Base-by-base conservation (phyloP, 2,329 filamentous ascomycete genomes). In the Biscogniauxia sp. region DNA sequence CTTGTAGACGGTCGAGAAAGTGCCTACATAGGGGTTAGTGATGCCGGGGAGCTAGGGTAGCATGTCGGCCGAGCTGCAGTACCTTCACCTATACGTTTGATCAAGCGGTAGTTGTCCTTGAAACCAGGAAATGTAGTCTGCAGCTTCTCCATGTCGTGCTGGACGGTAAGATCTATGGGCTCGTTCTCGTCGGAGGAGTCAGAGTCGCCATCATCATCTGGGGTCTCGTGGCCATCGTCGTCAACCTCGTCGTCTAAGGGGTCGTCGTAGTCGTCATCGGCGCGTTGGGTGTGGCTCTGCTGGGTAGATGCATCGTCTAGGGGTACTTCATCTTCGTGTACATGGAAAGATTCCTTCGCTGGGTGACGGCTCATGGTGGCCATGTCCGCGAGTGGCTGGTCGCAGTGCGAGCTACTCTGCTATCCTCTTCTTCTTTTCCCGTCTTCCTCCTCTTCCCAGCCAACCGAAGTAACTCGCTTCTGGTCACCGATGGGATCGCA, bases 1-100 rank as follows among this genome's bases (percentile, higher is more conserved):
- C 76, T 99, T 99, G 83, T 99, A 99, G 13, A 99, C 95, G 1
- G 95, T 98, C 0, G 95, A 98, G 74, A 99, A 99, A 1, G 95
- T 99, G 60, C 95, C 93, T 97, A 41, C 13, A 19, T 66, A 8
- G 45, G 15, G 51, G 51, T 8, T 9, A 53, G 61, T 68, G 56
- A 70, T 64, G 26, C 50, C 51, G 5, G 13, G 17, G 26, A 57
- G 52, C 8, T 57, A 5, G 32, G 17, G 23, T 19, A 13, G 5
- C 17, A 68, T 72, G 59, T 26, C n/a, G 25, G 13, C 20, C 37
- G 37, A 6, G 15, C 7, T 45, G 37, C 37, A 7, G 19, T 77
- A 93, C 93, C 95, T 84, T 99, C 95, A 72, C 95, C 95, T 72
- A 99, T 99, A 64, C 94, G 89, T 77, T 97, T 97, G 74, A 99